phyloP scores from a whole-genome alignment of 148 eudicot species.

The Amaranthus palmeri region DNA sequence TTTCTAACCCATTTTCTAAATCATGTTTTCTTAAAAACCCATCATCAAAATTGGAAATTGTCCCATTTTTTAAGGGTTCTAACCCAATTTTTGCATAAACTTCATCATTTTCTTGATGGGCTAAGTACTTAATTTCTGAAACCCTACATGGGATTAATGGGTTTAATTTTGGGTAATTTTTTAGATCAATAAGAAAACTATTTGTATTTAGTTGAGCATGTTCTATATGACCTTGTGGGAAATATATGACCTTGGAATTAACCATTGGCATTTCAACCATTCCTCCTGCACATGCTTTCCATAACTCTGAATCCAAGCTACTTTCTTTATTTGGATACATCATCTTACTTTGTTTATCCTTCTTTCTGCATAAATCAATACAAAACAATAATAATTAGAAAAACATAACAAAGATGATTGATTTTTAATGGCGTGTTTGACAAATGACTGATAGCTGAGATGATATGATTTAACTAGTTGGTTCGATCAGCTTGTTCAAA shows the following conservation, averaged over 20 bases:
- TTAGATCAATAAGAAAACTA: constrained; percentile 28
- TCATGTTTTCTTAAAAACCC: constrained; percentile 27
- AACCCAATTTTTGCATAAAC: constrained; percentile 66
- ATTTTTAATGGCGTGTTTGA: not conserved
- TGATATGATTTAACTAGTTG: too few species aligned
- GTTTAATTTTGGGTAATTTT: constrained; percentile 44
- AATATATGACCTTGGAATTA: constrained; percentile 68
- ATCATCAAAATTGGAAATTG: constrained; percentile 31
- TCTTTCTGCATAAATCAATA: constrained; percentile 1
- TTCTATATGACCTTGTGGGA: constrained; percentile 93
- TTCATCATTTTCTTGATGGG: constrained; percentile 70
- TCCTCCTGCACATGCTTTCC: constrained; percentile 99
- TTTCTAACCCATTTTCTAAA: constrained; percentile 35
- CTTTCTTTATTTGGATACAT: constrained; percentile 46
- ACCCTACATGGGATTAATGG: constrained; percentile 56
- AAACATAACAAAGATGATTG: not conserved
- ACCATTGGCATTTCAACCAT: constrained; percentile 84
- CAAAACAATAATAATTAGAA: not conserved
- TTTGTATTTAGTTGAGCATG: constrained; percentile 42
- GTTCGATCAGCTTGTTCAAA: too few species aligned
- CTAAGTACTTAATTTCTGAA: constrained; percentile 49
- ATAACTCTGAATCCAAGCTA: constrained; percentile 65
- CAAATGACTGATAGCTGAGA: too few species aligned
- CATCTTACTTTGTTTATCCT: constrained; percentile 13
- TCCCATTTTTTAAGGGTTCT: constrained; percentile 36